Conservation (phyloP, 2,329 filamentous ascomycete species). For the Huntiella bhutanensis region DNA sequence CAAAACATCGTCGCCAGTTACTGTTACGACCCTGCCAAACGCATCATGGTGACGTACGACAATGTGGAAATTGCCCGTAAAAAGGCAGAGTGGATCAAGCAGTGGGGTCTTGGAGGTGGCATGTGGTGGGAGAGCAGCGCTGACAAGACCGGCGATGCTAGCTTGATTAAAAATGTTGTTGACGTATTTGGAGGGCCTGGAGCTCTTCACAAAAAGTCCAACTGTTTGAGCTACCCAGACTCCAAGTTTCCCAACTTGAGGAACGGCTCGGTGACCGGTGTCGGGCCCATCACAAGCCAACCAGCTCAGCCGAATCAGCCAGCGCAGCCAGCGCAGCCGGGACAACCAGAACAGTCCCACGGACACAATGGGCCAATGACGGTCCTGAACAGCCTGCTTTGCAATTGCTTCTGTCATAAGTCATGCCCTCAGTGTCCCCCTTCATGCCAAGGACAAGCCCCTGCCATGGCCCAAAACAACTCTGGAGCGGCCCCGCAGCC, state of each 20-base stretch:
- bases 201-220: constrained; percentile 31
- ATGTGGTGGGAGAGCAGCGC: constrained; percentile 96
- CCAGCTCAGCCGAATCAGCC: no score
- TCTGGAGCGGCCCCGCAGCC: no score
- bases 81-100: constrained; percentile 56
- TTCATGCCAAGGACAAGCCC: no score
- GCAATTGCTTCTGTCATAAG: no score
- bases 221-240: constrained; percentile 43
- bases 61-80: constrained; percentile 44
- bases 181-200: constrained; percentile 34
- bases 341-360: no score
- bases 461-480: no score
- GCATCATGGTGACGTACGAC: constrained; percentile 63
- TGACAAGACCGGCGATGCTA: constrained; percentile 46
- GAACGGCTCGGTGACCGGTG: constrained; percentile 29
- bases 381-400: no score
- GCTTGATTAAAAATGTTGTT: constrained; percentile 49
- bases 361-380: no score
- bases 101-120: constrained; percentile 55
- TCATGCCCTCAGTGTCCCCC: no score
- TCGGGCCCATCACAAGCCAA: no score
- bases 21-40: constrained; percentile 46
- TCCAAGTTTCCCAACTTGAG: constrained; percentile 54
- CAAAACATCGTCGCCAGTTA: constrained; percentile 49
- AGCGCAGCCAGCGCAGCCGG: no score